Evolutionary conservation across 1,284 basidiomycete species (phyloP), one percentile per base, ranked within the genome.

Genomic region (Apiotrichum montevideense): DNA sequence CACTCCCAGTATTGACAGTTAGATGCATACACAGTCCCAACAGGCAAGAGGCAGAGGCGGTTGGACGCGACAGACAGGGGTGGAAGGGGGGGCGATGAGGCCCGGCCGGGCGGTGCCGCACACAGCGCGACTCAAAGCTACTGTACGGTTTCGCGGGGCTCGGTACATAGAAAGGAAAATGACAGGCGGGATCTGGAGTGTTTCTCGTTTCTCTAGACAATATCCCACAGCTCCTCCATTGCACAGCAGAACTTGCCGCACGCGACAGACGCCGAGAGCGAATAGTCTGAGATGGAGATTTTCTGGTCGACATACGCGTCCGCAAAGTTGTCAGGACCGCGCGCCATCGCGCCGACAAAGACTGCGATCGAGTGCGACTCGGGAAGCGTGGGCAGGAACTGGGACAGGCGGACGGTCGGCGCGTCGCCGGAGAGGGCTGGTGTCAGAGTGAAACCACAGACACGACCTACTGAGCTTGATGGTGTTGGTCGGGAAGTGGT

Each of bases 311-410:
- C 90, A n/a, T 83, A 88, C 51, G 71, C 68, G 77, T 99, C 96
- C 10, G 96, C 95, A 79, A 99, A 99, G 78, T 94, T 91, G 70
- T 99, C 95, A 62, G 85, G 86, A 9, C 92, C 93, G 62, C 93
- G 81, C 3, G 93, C 93, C 93, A 97, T 97, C 15, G 96, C 95
- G 56, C 95, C 96, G 51, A 98, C 92, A 71, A 98, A 98, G 52
- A 98, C 90, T 11, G 91, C 93, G 58, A 98, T 80, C 41, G 87
- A 87, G 69, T 97, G 91, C 10, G 90, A 88, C 58, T 87, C 82
- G 0, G 95, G 94, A 2, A 92, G 78, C 0, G 82, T 86, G 1
- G 85, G 84, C 35, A 99, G 80, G 78, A 93, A 98, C 63, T 83
- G 80, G 4, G 88, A 89, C 45, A 98, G 78, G 45, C 89, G 83